Evolutionary conservation across 768 basidiomycete species (phyloP).

Genomic region (Lentinus tigrinus): DNA sequence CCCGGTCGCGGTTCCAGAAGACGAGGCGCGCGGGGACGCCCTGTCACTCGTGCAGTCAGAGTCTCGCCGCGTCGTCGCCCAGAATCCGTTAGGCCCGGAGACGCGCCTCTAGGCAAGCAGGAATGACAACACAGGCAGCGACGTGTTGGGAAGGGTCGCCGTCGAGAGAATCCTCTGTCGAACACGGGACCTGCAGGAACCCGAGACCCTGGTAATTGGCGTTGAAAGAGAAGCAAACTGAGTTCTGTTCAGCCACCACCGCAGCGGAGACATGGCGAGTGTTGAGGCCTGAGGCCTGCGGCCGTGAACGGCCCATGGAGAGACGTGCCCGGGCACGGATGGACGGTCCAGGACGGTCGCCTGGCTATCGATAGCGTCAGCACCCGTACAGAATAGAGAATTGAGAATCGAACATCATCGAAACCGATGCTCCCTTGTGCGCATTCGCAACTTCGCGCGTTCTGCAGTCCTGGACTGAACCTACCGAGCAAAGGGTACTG

Average conservation of each 20-base stretch:
- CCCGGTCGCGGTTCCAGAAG: neutral
- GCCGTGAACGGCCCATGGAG: neutral
- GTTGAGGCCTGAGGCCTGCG: neutral
- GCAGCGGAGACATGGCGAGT: neutral
- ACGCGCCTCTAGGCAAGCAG: constrained; percentile 1
- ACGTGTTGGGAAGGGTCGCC: neutral
- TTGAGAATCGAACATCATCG: neutral
- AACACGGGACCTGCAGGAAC: constrained; percentile 6
- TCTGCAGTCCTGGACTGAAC: constrained; percentile 8
- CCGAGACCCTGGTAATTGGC: neutral
- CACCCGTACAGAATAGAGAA: neutral
- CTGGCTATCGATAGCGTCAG: neutral
- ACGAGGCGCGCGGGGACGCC: neutral
- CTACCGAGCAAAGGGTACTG: constrained; percentile 10
- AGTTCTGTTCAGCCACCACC: neutral
- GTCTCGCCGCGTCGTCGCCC: constrained; percentile 5
- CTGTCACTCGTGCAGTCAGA: neutral
- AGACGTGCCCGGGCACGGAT: neutral
- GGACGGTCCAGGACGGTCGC: constrained; percentile 1
- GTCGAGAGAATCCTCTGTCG: constrained; percentile 10
- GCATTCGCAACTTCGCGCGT: constrained; percentile 9
- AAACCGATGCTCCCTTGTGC: constrained; percentile 7
- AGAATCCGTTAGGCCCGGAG: constrained; percentile 12
- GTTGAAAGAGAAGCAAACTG: too few species aligned
- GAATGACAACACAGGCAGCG: constrained; percentile 5